These are phyloP conservation scores for Moricandia arvensis DNA, from an alignment of 345 rosid species.

Conservation along the genomic window DNA sequence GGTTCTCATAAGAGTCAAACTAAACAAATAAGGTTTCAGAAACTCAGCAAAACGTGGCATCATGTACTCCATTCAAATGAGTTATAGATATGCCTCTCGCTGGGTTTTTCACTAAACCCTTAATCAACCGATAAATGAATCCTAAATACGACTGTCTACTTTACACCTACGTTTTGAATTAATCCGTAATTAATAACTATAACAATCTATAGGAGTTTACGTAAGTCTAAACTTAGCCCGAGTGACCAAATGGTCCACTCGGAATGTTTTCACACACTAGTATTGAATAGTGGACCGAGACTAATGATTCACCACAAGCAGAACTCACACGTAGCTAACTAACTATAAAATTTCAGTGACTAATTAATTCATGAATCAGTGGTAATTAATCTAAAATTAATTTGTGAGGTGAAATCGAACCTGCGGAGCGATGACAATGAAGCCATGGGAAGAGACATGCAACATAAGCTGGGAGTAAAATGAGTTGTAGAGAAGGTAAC, in stretches of 20 bases:
- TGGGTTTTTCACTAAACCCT: too few relatives aligned
- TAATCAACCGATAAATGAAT: too few relatives aligned
- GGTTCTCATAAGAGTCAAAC: conserved; percentile 20
- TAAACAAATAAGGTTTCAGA: neutral
- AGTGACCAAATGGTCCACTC: neutral
- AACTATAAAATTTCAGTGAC: neutral
- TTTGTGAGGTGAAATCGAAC: conserved; percentile 28
- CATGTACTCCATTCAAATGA: conserved; percentile 9
- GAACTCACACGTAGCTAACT: neutral
- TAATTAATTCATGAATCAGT: neutral
- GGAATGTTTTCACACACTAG: neutral
- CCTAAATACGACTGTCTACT: neutral
- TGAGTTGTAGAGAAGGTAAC: conserved; percentile 70
- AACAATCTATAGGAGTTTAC: neutral
- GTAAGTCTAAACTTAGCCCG: neutral
- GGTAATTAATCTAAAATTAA: neutral
- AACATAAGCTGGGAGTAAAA: conserved; percentile 88
- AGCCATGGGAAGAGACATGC: conserved; percentile 90
- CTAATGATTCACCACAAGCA: neutral
- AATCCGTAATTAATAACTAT: neutral
- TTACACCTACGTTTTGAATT: neutral
- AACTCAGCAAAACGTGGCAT: conserved; percentile 25
- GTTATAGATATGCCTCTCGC: neutral
- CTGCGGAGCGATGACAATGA: conserved; percentile 88
- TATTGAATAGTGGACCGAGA: neutral